A percentile compares a stretch with the other conserved stretches of the same genome.
phyloP scores from a whole-genome alignment of 176 grass and related monocot genomes.

The Echinochloa phyllopogon region DNA sequence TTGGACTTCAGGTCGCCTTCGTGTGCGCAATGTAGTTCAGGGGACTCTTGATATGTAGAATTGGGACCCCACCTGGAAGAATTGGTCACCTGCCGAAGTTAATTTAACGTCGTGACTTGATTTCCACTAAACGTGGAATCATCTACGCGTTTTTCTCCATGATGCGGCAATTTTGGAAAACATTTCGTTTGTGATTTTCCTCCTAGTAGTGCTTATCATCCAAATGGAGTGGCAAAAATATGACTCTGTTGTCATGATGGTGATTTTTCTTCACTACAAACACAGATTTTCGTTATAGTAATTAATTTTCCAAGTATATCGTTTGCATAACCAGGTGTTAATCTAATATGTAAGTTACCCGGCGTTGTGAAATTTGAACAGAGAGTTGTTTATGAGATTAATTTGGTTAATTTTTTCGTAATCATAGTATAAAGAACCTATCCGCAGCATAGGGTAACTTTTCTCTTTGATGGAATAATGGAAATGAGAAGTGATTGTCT shows the following conservation, averaged over 20 bases:
- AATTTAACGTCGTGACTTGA: neutral
- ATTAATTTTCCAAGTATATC: neutral
- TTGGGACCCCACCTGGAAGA: neutral
- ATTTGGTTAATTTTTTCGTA: conserved; percentile 2
- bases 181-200: neutral
- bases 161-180: neutral
- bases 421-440: conserved; percentile 3
- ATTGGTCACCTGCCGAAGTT: neutral
- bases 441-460: neutral
- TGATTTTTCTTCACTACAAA: neutral
- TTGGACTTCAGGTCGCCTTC: conserved; percentile 1
- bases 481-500: neutral
- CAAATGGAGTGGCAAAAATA: neutral
- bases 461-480: neutral
- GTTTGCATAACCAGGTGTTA: neutral
- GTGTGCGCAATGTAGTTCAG: conserved; percentile 18
- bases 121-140: neutral
- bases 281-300: neutral
- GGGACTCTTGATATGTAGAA: conserved; percentile 6
- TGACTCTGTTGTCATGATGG: neutral
- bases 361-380: neutral
- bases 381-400: neutral
- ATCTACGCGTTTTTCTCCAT: neutral
- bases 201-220: neutral
- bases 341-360: conserved; percentile 6